phyloP scores from a whole-genome alignment of 306 rosid genomes.

The Arachis hypogaea region DNA sequence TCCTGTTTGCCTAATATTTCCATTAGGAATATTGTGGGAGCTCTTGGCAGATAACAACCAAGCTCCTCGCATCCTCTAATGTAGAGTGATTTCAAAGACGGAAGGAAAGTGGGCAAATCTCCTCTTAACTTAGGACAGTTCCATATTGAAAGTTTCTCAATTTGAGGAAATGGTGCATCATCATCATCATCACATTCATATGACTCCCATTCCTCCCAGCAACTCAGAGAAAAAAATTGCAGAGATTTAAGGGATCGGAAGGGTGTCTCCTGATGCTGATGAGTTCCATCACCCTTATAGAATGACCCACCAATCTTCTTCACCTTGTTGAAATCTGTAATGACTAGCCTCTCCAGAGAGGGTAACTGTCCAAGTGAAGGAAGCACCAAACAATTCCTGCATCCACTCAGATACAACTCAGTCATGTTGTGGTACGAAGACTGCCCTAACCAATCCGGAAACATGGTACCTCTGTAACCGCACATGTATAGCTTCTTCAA shows the following conservation, averaged over 20 bases:
- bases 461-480: neutral
- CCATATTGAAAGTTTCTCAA: neutral
- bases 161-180: neutral
- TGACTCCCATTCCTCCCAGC: neutral
- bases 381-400: neutral
- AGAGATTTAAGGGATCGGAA: neutral
- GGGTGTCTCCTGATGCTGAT: neutral
- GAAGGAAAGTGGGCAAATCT: constrained; percentile 10
- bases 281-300: neutral
- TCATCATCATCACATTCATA: neutral
- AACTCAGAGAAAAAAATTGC: neutral
- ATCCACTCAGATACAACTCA: neutral
- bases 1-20: neutral
- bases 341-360: neutral
- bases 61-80: neutral
- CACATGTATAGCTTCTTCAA: neutral
- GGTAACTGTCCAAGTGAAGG: constrained; percentile 1
- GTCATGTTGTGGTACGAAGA: neutral
- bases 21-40: neutral
- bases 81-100: neutral
- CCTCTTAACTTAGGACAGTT: neutral
- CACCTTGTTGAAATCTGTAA: neutral
- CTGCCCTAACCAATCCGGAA: neutral
- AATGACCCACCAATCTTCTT: neutral
- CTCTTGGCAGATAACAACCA: neutral